Evolutionary conservation across 2,329 filamentous ascomycete species (phyloP), one percentile per base, ranked within the genome.

Genomic region (Clarireedia paspali): DNA sequence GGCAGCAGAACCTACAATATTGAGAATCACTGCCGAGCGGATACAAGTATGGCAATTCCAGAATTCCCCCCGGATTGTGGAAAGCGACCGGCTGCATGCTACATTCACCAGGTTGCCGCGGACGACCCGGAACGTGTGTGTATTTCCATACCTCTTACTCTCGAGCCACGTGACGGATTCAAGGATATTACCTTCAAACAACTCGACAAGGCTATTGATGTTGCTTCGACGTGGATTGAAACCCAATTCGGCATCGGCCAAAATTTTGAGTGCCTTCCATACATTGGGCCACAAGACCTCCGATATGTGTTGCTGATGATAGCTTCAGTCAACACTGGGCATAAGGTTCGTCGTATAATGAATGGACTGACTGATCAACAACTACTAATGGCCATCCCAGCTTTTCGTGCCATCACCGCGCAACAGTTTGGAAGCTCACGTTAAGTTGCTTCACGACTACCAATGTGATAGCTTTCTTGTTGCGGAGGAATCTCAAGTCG

Each of bases 241-340:
- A 27, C 53, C 5, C 2, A 50, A 12, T 2, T 62, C 14, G 50
- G 59, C 9, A 27, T 26, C 27, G 44, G 48, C 12, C 20, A 55
- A 17, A 14, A 48, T 12, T 71, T 71, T 47, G 71, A 70, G 1
- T 75, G 71, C 0, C 67, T 77, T 26, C 71, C 74, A 2, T 78
- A 75, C 60, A 71, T 77, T 53, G 75, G 74, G 0, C 40, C 53
- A 9, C 47, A 56, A 17, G 53, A 56, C 23, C 38, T 50, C 27
- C 34, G 47, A 24, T 56, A 44, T 30, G 44, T 49, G 7, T 17
- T 56, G 17, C 12, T 45, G 10, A 45, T 46, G 14, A 17, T 56
- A 23, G 53, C 47, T 3, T 47, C 47, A 24, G 47, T 56, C 23
- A 56, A 56, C 44, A 49, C 47, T 42, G 53, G 47, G 17, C 39